A percentile compares a stretch with the other conserved stretches of the same genome.
These are phyloP conservation scores for Lobosporangium transversale DNA, from an alignment of 192 early-diverging fungal genomes.

Conservation along the genomic window DNA sequence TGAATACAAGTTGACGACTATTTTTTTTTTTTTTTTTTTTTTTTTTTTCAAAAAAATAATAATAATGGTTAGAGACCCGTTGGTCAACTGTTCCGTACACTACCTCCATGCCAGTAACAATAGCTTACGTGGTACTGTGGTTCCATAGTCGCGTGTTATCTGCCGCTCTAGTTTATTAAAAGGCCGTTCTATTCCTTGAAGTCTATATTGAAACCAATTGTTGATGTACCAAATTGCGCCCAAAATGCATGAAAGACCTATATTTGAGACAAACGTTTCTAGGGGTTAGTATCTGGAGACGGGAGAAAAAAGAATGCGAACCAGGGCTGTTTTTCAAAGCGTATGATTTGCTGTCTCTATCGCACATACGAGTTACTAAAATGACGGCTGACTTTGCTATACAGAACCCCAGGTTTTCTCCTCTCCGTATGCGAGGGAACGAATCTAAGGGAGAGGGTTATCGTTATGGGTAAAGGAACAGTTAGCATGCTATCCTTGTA, in stretches of 20 bases:
- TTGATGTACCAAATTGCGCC: conserved; percentile 34
- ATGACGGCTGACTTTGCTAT: conserved; percentile 11
- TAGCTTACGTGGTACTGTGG: conserved; percentile 4
- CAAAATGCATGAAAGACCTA: conserved; percentile 24
- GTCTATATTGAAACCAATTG: conserved; percentile 3
- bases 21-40: too few relatives aligned
- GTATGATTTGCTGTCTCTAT: too few relatives aligned
- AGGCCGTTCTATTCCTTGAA: conserved; percentile 5
- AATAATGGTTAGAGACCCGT: neutral
- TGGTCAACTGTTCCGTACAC: neutral
- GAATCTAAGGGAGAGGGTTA: neutral
- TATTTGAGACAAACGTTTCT: neutral
- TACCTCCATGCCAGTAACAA: neutral
- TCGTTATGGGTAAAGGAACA: neutral
- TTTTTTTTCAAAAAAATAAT: too few relatives aligned
- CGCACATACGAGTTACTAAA: conserved; percentile 17
- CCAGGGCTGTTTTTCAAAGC: too few relatives aligned
- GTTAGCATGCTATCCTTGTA: neutral
- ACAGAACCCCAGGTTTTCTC: conserved; percentile 32
- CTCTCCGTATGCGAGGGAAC: conserved; percentile 23
- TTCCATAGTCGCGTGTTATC: neutral
- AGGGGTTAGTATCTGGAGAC: too few relatives aligned
- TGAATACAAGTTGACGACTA: neutral
- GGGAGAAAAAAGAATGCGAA: too few relatives aligned
- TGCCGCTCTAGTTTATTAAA: conserved; percentile 20